Conservation (phyloP, 2,329 filamentous ascomycete species). For the Tolypocladium tundrense region DNA sequence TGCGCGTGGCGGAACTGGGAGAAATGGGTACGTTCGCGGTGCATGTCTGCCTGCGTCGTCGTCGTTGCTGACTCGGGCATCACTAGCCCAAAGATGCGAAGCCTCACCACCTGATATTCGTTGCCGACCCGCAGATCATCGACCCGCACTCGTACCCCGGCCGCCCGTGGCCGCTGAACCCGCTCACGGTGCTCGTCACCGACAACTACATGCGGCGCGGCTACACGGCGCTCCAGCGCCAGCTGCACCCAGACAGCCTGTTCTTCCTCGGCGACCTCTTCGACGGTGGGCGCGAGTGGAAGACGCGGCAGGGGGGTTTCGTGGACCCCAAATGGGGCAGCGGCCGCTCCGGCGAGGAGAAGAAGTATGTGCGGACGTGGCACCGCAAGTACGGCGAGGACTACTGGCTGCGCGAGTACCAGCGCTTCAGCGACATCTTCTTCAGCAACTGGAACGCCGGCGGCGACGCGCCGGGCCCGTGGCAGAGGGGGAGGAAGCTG, state of each 20-base stretch:
- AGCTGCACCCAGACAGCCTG: slow-evolving; percentile 73
- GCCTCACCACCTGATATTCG: slow-evolving; percentile 74
- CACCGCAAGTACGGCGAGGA: slow-evolving; percentile 66
- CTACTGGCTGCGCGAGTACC: slow-evolving; percentile 83
- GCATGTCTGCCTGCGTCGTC: neutral
- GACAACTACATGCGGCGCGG: slow-evolving; percentile 83
- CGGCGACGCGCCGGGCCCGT: slow-evolving; percentile 41
- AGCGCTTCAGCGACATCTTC: slow-evolving; percentile 79
- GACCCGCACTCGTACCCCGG: slow-evolving; percentile 93
- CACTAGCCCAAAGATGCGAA: slow-evolving; percentile 61
- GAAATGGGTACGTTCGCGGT: slow-evolving; percentile 59
- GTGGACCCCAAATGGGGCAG: slow-evolving; percentile 49
- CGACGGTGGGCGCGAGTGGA: slow-evolving; percentile 93
- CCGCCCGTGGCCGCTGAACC: slow-evolving; percentile 50
- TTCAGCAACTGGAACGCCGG: slow-evolving; percentile 56
- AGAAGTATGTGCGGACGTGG: slow-evolving; percentile 51
- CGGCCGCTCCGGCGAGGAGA: slow-evolving; percentile 39
- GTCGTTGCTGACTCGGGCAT: neutral
- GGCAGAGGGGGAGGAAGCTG: slow-evolving; percentile 62
- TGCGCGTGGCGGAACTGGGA: slow-evolving; percentile 89
- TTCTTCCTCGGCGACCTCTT: slow-evolving; percentile 93
- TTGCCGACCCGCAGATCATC: slow-evolving; percentile 86
- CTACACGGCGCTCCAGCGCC: slow-evolving; percentile 66
- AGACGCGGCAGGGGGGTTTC: slow-evolving; percentile 52
- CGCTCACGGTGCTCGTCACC: slow-evolving; percentile 52